phyloP scores from a whole-genome alignment of 192 early-diverging fungal species.

The Backusella australiensis region DNA sequence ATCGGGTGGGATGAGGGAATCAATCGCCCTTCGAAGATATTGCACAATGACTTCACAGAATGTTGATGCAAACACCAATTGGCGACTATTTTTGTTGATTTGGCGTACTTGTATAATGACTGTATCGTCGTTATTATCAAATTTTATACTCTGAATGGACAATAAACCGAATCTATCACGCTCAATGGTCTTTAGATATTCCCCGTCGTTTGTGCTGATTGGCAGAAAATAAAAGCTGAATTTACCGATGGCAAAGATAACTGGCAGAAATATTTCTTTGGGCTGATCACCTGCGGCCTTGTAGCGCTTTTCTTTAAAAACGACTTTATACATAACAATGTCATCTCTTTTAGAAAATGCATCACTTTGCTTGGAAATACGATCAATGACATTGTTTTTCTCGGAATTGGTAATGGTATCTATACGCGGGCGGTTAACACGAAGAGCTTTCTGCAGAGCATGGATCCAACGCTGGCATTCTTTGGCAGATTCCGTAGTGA shows the following conservation, averaged over 20 bases:
- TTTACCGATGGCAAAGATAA: constrained; percentile 30
- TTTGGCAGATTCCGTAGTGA: constrained; percentile 12
- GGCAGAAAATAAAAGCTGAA: constrained; percentile 33
- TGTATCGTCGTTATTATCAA: constrained; percentile 28
- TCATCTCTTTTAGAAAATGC: constrained; percentile 10
- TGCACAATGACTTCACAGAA: constrained; percentile 27
- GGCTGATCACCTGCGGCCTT: neutral
- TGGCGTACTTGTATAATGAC: constrained; percentile 20
- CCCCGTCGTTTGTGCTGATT: neutral
- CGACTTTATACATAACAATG: constrained; percentile 26
- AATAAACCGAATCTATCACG: constrained; percentile 33
- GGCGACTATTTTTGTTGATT: neutral
- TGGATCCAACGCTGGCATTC: constrained; percentile 27
- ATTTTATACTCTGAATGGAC: constrained; percentile 20
- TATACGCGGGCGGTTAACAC: constrained; percentile 4
- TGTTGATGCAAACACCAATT: constrained; percentile 19
- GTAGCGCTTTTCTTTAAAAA: constrained; percentile 17
- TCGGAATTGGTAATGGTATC: constrained; percentile 13
- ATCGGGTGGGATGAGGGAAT: constrained; percentile 14
- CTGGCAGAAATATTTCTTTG: constrained; percentile 22
- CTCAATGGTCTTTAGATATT: constrained; percentile 20
- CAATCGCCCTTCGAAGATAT: constrained; percentile 24
- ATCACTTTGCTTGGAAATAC: constrained; percentile 26
- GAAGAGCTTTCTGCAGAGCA: constrained; percentile 11
- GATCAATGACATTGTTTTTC: constrained; percentile 8